A percentile compares a stretch with the other conserved stretches of the same genome.
These are phyloP conservation scores for Starmera quercuum DNA, from an alignment of 805 yeast species.

Conservation along the genomic window DNA sequence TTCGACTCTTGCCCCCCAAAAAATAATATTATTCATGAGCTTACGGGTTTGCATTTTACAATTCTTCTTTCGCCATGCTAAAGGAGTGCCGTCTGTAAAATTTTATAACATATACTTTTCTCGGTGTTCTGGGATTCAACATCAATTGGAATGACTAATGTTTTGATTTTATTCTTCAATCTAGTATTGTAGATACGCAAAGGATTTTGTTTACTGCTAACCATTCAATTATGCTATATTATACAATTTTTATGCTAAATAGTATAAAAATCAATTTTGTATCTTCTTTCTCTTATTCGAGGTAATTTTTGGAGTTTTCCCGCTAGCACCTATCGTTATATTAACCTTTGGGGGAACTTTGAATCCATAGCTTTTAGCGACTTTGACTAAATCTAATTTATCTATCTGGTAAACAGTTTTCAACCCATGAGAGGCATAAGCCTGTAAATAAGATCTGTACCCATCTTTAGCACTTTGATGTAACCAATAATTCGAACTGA, in stretches of 20 bases:
- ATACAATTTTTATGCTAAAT: not conserved
- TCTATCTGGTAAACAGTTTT: constrained; percentile 96
- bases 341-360: constrained; percentile 95
- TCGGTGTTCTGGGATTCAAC: constrained; percentile 3
- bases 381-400: constrained; percentile 87
- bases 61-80: no score
- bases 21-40: no score
- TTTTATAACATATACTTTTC: no score
- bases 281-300: constrained; percentile 9
- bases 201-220: not conserved
- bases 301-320: constrained; percentile 38
- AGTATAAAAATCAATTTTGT: not conserved
- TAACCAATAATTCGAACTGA: constrained; percentile 86
- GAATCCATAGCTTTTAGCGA: constrained; percentile 93
- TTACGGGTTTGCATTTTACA: no score
- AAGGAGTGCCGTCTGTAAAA: no score
- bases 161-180: not conserved
- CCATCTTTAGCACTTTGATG: constrained; percentile 97
- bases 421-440: constrained; percentile 93
- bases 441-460: constrained; percentile 92
- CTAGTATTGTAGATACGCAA: no score
- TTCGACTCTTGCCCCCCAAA: not conserved
- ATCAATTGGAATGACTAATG: not conserved
- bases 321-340: constrained; percentile 91
- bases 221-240: not conserved